Base-by-base conservation (phyloP, 2,329 filamentous ascomycete genomes). In the Alternaria sp. region DNA sequence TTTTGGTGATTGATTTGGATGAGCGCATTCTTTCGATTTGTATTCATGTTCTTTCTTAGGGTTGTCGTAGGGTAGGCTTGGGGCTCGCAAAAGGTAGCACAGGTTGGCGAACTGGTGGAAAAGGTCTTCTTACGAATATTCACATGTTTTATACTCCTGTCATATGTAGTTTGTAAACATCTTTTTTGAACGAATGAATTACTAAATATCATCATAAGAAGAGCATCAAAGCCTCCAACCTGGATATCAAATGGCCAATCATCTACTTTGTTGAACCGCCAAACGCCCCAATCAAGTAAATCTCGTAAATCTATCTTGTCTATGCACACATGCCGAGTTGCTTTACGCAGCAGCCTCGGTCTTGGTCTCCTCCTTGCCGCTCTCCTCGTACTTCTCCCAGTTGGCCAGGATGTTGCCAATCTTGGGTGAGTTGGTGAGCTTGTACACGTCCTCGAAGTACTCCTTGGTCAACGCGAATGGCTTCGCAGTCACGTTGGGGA, bases 391-490 rank as follows among this genome's bases (percentile, higher is more conserved):
- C 77, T 83, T 85, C 60, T 85, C 84, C 84, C 84, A 86, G 84
- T 97, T 97, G 71, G 93, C 92, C 79, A 97, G 81, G 66, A 94
- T 90, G 62, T 91, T 87, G 46, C 89, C 91, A 77, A 94, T 94
- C 82, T 90, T 84, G 47, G 88, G 88, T 20, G 85, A 88, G 84
- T 96, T 97, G 58, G 96, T 99, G 79, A 99, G 84, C 75, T 89
- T 89, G 84, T 98, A 98, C 55, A 99, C 96, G 78, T 98, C 96
- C 87, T 99, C 95, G 83, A 99, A 99, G 85, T 99, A 99, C 84
- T 98, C 96, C 87, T 94, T 97, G 59, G 94, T 97, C 70, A 99
- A 86, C 80, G 94, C 93, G 80, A 99, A 99, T 15, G 96, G 96
- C 83, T 90, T 90, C 62, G 96, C 96, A 60, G 96, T 99, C 71